phyloP scores from a whole-genome alignment of 2,329 filamentous ascomycete genomes.

The Alternaria sp. region DNA sequence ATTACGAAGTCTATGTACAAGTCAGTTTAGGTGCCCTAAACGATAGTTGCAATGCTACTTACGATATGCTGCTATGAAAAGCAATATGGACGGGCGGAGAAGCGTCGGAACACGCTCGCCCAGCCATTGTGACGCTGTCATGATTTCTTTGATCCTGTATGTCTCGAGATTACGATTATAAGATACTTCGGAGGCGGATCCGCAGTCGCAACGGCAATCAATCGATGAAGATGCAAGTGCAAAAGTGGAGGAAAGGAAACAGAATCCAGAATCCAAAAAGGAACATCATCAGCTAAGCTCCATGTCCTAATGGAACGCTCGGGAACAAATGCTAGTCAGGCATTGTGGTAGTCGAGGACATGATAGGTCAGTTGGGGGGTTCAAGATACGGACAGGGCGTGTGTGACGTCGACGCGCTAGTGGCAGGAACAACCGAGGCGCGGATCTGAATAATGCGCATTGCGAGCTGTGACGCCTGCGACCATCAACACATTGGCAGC shows the following conservation, averaged over 20 bases:
- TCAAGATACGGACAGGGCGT: not conserved
- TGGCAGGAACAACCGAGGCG: not conserved
- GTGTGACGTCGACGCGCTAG: constrained; percentile 10
- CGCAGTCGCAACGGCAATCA: not conserved
- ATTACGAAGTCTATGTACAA: constrained; percentile 38
- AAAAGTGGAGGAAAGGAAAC: not conserved
- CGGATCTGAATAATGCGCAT: constrained; percentile 1
- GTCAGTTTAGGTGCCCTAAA: not conserved
- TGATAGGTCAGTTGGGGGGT: not conserved
- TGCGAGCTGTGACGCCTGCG: not conserved
- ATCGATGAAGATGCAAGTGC: not conserved
- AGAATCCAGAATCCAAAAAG: not conserved
- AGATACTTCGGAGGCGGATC: not conserved
- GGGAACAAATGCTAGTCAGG: not conserved
- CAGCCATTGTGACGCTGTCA: constrained; percentile 22
- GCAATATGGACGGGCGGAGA: constrained; percentile 37
- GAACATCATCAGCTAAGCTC: not conserved
- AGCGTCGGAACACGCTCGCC: constrained; percentile 30
- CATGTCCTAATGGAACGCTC: not conserved
- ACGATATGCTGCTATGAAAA: constrained; percentile 38
- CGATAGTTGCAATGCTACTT: not conserved
- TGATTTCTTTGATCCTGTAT: not conserved
- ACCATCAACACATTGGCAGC: not conserved
- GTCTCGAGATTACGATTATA: not conserved
- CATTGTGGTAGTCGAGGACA: not conserved